phyloP scores from a whole-genome alignment of 148 eudicot species.

The Nepenthes mirabilis region DNA sequence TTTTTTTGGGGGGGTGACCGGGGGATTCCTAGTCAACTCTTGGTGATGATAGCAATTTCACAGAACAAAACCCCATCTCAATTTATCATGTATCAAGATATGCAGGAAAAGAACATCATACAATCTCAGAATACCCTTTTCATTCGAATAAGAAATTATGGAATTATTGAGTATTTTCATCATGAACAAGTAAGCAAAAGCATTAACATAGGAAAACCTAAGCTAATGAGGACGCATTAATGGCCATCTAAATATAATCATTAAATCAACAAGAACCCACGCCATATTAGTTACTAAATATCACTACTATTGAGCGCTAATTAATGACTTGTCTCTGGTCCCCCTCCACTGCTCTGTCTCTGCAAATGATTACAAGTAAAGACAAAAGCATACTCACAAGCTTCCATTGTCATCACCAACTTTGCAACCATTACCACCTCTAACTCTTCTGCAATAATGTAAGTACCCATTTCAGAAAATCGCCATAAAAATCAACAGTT shows the following conservation, averaged over 20 bases:
- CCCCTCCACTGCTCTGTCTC: background rate
- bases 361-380: background rate
- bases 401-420: constrained; percentile 99
- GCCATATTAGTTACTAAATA: constrained; percentile 5
- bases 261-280: constrained; percentile 1
- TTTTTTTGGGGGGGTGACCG: no score
- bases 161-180: no score
- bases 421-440: constrained; percentile 98
- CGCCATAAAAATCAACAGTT: background rate
- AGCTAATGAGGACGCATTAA: background rate
- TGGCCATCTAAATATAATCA: constrained; percentile 6
- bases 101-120: no score
- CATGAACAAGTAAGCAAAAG: background rate
- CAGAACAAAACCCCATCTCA: no score
- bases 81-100: no score
- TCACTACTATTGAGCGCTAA: background rate
- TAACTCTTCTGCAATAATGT: constrained; percentile 68
- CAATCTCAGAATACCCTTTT: no score
- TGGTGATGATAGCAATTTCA: background rate
- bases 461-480: background rate
- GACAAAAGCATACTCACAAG: constrained; percentile 51
- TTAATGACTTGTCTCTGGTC: no score
- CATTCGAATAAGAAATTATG: no score
- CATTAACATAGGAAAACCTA: no score
- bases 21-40: no score